phyloP scores from a whole-genome alignment of 2,329 filamentous ascomycete genomes.

The Hypomyces rosellus region DNA sequence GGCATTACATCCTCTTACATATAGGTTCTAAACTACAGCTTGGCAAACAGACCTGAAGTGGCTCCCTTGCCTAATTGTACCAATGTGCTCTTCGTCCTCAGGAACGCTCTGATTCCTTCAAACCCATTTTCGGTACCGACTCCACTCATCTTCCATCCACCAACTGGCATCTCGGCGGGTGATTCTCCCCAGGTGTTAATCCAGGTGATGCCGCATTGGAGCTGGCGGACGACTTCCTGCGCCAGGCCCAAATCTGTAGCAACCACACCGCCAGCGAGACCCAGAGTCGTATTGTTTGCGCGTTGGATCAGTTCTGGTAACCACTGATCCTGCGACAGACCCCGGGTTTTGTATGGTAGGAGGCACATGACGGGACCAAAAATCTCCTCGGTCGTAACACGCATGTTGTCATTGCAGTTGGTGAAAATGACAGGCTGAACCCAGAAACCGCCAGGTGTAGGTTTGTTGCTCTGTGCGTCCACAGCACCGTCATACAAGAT shows the following conservation, averaged over 20 bases:
- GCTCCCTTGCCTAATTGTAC: constrained; percentile 68
- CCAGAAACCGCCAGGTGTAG: constrained; percentile 66
- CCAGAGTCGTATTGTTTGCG: constrained; percentile 71
- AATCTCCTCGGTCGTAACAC: constrained; percentile 74
- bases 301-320: constrained; percentile 63
- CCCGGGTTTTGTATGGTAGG: constrained; percentile 57
- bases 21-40: constrained; percentile 39
- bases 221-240: constrained; percentile 61
- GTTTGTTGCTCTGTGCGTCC: constrained; percentile 46
- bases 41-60: constrained; percentile 63
- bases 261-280: constrained; percentile 79
- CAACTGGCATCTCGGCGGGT: constrained; percentile 86
- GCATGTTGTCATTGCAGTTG: constrained; percentile 77
- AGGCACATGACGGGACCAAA: constrained; percentile 85
- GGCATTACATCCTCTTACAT: too few relatives aligned
- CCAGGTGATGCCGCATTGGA: constrained; percentile 86
- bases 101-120: constrained; percentile 73
- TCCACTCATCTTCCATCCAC: constrained; percentile 87
- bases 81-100: constrained; percentile 80
- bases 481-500: constrained; percentile 65
- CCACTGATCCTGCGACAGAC: constrained; percentile 25
- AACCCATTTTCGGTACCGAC: constrained; percentile 82
- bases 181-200: constrained; percentile 91
- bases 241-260: constrained; percentile 68
- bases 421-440: constrained; percentile 79